These are phyloP conservation scores for Cutaneotrichosporon daszewskae DNA, from an alignment of 1,284 basidiomycete species.

Conservation along the genomic window DNA sequence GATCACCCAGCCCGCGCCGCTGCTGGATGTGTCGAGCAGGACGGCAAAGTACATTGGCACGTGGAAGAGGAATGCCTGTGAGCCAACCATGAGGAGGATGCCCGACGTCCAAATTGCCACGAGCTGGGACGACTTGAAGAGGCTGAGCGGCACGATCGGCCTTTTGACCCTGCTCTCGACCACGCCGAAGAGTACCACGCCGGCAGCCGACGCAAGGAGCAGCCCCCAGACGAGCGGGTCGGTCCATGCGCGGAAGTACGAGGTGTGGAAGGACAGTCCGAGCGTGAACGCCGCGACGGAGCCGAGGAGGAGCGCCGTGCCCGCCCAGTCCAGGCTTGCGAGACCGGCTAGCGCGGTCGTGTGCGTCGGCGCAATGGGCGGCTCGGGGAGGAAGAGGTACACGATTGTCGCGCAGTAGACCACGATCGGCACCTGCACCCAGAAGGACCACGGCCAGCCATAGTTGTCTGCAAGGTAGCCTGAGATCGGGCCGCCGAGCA, in stretches of 20 bases:
- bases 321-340: slow-evolving; percentile 38
- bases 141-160: slow-evolving; percentile 72
- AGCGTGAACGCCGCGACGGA: slow-evolving; percentile 69
- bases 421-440: slow-evolving; percentile 37
- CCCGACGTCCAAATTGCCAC: slow-evolving; percentile 37
- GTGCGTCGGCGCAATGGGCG: slow-evolving; percentile 36
- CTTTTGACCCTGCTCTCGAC: slow-evolving; percentile 68
- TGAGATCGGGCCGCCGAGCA: slow-evolving; percentile 41
- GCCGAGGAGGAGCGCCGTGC: slow-evolving; percentile 56
- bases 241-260: slow-evolving; percentile 72
- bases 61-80: slow-evolving; percentile 57
- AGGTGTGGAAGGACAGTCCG: slow-evolving; percentile 71
- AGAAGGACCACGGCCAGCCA: slow-evolving; percentile 43
- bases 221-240: slow-evolving; percentile 64
- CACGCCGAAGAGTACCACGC: slow-evolving; percentile 56
- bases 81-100: slow-evolving; percentile 58
- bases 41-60: slow-evolving; percentile 46
- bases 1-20: slow-evolving; percentile 46
- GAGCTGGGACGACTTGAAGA: slow-evolving; percentile 68
- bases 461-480: slow-evolving; percentile 42
- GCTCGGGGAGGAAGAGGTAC: slow-evolving; percentile 32
- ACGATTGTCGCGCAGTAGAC: slow-evolving; percentile 32
- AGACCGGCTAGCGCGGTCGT: slow-evolving; percentile 27
- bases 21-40: slow-evolving; percentile 37
- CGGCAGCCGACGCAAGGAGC: slow-evolving; percentile 55